Conservation (phyloP, 176 grass and related monocot species). For the Oryza australiensis region DNA sequence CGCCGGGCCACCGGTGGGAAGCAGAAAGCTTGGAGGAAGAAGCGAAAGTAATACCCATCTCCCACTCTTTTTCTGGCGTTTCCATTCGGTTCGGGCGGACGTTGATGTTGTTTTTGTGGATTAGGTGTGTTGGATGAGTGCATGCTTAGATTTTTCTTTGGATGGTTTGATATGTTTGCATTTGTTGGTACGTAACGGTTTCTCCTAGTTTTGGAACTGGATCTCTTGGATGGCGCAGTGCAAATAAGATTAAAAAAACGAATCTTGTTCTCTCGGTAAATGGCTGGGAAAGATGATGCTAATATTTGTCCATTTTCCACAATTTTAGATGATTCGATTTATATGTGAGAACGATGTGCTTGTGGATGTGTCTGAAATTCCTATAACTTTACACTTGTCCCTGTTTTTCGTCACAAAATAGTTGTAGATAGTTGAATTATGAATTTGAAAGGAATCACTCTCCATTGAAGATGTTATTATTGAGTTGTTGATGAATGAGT, state of each 20-base stretch:
- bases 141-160: neutral
- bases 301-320: neutral
- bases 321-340: neutral
- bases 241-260: neutral
- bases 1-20: conserved; percentile 62
- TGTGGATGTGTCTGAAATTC: neutral
- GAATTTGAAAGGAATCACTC: neutral
- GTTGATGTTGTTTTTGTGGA: neutral
- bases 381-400: neutral
- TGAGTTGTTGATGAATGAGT: neutral
- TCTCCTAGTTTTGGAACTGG: neutral
- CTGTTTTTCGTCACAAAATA: neutral
- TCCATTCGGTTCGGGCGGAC: neutral
- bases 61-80: neutral
- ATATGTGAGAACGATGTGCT: neutral
- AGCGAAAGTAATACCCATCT: conserved; percentile 41
- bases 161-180: neutral
- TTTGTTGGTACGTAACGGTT: neutral
- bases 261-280: neutral
- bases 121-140: neutral
- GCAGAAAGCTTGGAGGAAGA: conserved; percentile 54
- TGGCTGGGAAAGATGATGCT: neutral
- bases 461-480: neutral
- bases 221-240: neutral
- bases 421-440: neutral